Base-by-base conservation (phyloP, 805 yeast genomes). In the Blastobotrys terrestris region DNA sequence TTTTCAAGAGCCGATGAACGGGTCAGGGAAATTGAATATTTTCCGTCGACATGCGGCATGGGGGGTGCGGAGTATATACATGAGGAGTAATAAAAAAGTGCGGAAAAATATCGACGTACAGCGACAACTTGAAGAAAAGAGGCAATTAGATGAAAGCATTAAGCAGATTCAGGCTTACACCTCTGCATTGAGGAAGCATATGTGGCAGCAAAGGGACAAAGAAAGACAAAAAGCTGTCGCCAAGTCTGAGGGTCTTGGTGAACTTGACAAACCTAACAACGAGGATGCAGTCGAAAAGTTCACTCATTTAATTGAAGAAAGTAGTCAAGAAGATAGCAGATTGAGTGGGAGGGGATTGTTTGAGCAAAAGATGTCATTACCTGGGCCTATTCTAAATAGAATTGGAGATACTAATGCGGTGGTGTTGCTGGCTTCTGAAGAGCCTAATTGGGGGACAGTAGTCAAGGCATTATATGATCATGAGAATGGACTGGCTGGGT, bases 401-500 rank as follows among this genome's bases (percentile, higher is more conserved):
- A 42, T 61, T n/a, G 59, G 55, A 16, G 47, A 43, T n/a, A 44
- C 53, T 7, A 51, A 56, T 5, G 54, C 54, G 6, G 46, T 46
- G 35, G 48, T 55, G 14, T 46, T 55, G n/a, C 18, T 44, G 18
- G 35, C 50, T 2, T 26, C 35, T 6, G 53, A 44, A 1, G 57
- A 51, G 22, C 58, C 53, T 16, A 53, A 60, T 46, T 63, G 66
- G 66, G 52, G 49, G 11, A 31, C 46, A 2, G 57, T 61, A 2
- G 42, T 63, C 21, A 35, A 35, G 14, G 26, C 58, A 11, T 40
- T 62, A 22, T 26, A 51, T 21, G 22, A 46, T 19, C 39, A 35
- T 2, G 46, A 58, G 55, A 66, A 22, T n/a, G 63, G 58, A 4
- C 50, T 66, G 7, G 31, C 52, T 4, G 56, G 52, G 1, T 21